Base-by-base conservation (phyloP, 495 filamentous ascomycete genomes). In the Penicillium riverlandense region DNA sequence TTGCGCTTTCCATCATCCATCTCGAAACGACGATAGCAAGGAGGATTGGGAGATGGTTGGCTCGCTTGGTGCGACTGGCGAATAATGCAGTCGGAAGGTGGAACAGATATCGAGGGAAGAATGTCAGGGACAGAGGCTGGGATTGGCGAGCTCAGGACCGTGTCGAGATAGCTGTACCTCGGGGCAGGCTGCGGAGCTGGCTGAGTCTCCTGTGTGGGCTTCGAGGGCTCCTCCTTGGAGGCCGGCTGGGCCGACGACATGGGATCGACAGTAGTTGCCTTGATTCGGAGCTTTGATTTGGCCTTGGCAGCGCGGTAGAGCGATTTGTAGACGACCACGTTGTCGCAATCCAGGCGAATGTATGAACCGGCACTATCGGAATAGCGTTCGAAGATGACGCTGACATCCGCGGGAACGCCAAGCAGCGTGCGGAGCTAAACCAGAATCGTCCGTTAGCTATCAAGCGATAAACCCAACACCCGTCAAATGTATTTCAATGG, bases 291-390 rank as follows among this genome's bases (percentile, higher is more conserved):
- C 83, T 96, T 99, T 44, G 90, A 81, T 77, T 99, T 99, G 12
- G 92, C 92, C 69, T 96, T 99, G 48, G 94, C 92, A 58, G 92
- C 92, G 51, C 92, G 86, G 62, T 89, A 89, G 33, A 99, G 82
- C 64, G 96, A 90, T 70, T 96, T 99, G 78, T 95, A 97, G 42
- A 95, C 86, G 16, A 84, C 73, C 1, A 74, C 63, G 52, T 96
- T 95, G 57, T 72, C 70, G 38, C 78, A 72, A 65, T 97, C 86
- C 35, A 99, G 80, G 8, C 72, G 72, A 49, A 96, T 74, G 65
- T 84, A 96, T 51, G 81, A 73, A 27, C 74, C 81, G 48, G 89
- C 88, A 57, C 90, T 96, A 62, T 99, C 92, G 44, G 94, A 97
- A 68, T 89, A 99, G 37, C 92, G 87, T 75, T 99, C 92, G 55